Percentiles rank a stretch among this genome's conserved stretches.
Evolutionary conservation across 352 stramenopile genomes (phyloP).

Genomic region (Globisporangium takayamanum): DNA sequence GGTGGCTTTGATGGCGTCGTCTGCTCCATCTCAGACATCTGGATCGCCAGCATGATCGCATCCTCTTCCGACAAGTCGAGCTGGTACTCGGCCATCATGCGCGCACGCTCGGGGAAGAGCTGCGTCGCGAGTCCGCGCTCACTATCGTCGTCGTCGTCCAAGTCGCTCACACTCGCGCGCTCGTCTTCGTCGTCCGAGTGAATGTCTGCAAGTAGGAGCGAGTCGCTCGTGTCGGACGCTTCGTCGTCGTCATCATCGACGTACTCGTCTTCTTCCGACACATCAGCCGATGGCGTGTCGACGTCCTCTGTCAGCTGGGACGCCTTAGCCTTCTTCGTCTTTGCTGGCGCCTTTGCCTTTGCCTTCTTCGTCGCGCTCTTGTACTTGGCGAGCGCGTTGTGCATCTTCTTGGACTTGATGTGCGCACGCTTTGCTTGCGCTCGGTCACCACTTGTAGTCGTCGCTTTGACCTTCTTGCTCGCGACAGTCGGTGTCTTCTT

Average conservation of each 20-base stretch:
- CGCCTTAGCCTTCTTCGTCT: not conserved
- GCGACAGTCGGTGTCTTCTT: not conserved
- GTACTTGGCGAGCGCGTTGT: constrained; percentile 26
- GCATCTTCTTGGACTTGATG: constrained; percentile 28
- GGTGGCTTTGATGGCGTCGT: not conserved
- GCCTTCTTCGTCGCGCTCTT: constrained; percentile 23
- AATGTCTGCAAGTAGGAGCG: constrained; percentile 39
- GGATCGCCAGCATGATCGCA: constrained; percentile 33
- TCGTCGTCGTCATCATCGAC: constrained; percentile 20
- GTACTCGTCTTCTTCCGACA: constrained; percentile 34
- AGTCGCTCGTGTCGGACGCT: constrained; percentile 19
- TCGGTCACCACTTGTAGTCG: constrained; percentile 13
- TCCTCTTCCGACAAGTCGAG: constrained; percentile 39
- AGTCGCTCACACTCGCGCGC: constrained; percentile 27
- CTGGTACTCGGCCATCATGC: constrained; percentile 32
- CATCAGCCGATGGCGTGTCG: constrained; percentile 4
- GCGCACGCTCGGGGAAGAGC: constrained; percentile 25
- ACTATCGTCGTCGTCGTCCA: constrained; percentile 19
- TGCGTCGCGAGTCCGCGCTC: constrained; percentile 7
- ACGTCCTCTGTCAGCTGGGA: not conserved
- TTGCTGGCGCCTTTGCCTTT: not conserved
- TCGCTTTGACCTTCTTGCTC: constrained; percentile 22
- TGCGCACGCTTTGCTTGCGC: constrained; percentile 28
- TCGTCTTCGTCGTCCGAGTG: constrained; percentile 68
- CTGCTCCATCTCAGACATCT: constrained; percentile 38